These are phyloP conservation scores for Calamus simplicifolius DNA, from an alignment of 176 grass and related monocot species.

Conservation along the genomic window DNA sequence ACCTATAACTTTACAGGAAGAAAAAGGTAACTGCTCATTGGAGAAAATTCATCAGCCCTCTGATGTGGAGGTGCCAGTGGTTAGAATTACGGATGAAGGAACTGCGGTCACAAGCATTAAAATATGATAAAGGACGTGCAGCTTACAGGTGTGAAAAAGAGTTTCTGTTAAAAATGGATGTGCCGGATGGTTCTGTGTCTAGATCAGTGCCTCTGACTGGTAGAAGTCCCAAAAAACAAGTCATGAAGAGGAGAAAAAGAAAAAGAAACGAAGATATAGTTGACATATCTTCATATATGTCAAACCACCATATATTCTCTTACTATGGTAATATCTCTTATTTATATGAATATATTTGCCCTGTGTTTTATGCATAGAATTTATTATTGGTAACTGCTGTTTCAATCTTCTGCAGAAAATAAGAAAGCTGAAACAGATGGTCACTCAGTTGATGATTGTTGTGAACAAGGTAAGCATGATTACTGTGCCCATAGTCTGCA, in stretches of 20 bases:
- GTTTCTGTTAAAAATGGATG: slow-evolving; percentile 82
- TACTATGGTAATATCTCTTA: slow-evolving; percentile 58
- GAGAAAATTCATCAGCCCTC: slow-evolving; percentile 70
- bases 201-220: slow-evolving; percentile 67
- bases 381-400: slow-evolving; percentile 7
- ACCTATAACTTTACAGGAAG: slow-evolving; percentile 52
- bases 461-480: slow-evolving; percentile 40
- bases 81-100: slow-evolving; percentile 77
- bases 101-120: slow-evolving; percentile 58
- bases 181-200: slow-evolving; percentile 75
- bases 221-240: slow-evolving; percentile 45
- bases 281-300: slow-evolving; percentile 54
- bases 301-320: slow-evolving; percentile 62
- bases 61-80: slow-evolving; percentile 87
- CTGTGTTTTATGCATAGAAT: background rate
- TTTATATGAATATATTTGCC: slow-evolving; percentile 16
- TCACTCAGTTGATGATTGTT: slow-evolving; percentile 59
- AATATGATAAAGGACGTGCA: slow-evolving; percentile 75
- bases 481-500: slow-evolving; percentile 7
- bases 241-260: slow-evolving; percentile 80
- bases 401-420: slow-evolving; percentile 32
- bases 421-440: slow-evolving; percentile 68
- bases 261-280: slow-evolving; percentile 53
- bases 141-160: slow-evolving; percentile 78
- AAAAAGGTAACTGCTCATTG: slow-evolving; percentile 88